phyloP scores from a whole-genome alignment of 2,329 filamentous ascomycete genomes.

The Penicillium sp. region DNA sequence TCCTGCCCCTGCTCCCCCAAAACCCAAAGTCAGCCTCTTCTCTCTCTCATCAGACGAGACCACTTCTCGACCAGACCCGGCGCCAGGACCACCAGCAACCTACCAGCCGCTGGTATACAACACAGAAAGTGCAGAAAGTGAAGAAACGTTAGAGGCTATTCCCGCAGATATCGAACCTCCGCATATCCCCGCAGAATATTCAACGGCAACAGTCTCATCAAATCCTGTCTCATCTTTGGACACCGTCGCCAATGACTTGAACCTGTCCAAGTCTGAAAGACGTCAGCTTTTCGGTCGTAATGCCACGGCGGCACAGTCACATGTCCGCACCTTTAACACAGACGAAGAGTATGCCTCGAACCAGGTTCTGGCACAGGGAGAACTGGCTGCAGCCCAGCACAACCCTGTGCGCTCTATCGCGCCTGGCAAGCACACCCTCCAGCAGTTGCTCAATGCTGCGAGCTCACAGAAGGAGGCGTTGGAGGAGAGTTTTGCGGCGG shows the following conservation, averaged over 20 bases:
- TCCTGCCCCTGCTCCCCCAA: conserved; percentile 27
- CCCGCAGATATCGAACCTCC: conserved; percentile 14
- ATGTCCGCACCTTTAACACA: conserved; percentile 81
- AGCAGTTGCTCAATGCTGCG: conserved; percentile 80
- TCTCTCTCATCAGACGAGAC: conserved; percentile 36
- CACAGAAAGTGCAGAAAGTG: conserved; percentile 21
- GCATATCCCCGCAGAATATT: conserved; percentile 1
- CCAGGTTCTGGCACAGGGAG: conserved; percentile 63
- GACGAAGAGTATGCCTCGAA: conserved; percentile 84
- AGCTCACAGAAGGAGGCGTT: conserved; percentile 78
- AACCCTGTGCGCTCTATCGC: conserved; percentile 79
- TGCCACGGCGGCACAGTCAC: conserved; percentile 51
- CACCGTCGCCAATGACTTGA: conserved; percentile 70
- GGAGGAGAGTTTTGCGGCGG: conserved; percentile 85
- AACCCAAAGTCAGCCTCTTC: conserved; percentile 46
- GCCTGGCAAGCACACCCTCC: conserved; percentile 83
- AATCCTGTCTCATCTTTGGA: conserved; percentile 49
- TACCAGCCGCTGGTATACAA: conserved; percentile 44
- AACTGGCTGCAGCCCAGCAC: conserved; percentile 55
- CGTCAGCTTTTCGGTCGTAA: conserved; percentile 80
- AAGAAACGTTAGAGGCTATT: conserved; percentile 21
- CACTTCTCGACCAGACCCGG: conserved; percentile 6
- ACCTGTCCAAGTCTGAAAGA: conserved; percentile 70
- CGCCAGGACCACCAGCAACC: conserved; percentile 24
- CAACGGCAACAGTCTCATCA: conserved; percentile 11